Percentiles rank a stretch among this genome's conserved stretches.
Evolutionary conservation across 306 rosid genomes (phyloP).

Genomic region (Abrus precatorius): DNA sequence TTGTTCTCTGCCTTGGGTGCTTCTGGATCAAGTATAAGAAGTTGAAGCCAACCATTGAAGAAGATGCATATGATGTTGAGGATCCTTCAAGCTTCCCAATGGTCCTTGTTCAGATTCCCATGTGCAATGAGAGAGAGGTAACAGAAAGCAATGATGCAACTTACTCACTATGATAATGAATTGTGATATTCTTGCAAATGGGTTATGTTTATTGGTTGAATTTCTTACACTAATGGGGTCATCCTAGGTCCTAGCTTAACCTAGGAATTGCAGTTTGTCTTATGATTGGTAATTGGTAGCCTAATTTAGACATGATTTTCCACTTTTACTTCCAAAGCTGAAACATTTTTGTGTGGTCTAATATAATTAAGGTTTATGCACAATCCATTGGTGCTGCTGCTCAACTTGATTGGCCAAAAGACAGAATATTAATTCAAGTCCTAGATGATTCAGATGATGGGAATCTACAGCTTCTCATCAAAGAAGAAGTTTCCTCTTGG

Average conservation of each 20-base stretch:
- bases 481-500: slow-evolving; percentile 84
- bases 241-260: not conserved
- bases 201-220: not conserved
- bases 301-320: slow-evolving; percentile 10
- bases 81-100: slow-evolving; percentile 78
- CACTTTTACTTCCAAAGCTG: slow-evolving; percentile 35
- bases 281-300: slow-evolving; percentile 16
- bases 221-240: not conserved
- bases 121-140: slow-evolving; percentile 99
- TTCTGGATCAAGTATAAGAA: slow-evolving; percentile 95
- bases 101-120: slow-evolving; percentile 98
- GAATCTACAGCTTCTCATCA: slow-evolving; percentile 74
- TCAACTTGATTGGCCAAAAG: slow-evolving; percentile 96
- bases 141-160: slow-evolving; percentile 32
- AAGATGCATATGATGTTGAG: slow-evolving; percentile 68
- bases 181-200: too few relatives aligned
- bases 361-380: slow-evolving; percentile 71
- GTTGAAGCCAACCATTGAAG: slow-evolving; percentile 71
- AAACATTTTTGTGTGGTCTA: not conserved
- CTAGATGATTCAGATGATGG: slow-evolving; percentile 91
- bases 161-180: slow-evolving; percentile 6
- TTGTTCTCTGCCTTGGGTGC: slow-evolving; percentile 87
- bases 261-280: not conserved
- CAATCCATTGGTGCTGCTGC: slow-evolving; percentile 91
- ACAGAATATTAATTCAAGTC: slow-evolving; percentile 84